These are phyloP conservation scores for Saturnispora quitensis DNA, from an alignment of 805 yeast species.

Conservation along the genomic window DNA sequence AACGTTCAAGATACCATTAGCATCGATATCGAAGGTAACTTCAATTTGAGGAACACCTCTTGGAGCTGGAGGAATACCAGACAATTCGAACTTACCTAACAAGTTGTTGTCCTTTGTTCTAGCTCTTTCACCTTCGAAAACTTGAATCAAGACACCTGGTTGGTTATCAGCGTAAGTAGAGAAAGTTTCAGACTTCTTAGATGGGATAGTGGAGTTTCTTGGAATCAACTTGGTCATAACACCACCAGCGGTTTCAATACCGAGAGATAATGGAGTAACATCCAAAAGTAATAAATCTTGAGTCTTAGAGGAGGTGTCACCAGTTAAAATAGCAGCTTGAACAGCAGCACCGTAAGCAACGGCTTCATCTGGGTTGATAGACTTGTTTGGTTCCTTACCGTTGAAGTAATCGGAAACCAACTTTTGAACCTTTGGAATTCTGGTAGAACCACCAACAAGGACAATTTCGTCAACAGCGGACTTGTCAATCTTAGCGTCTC, in stretches of 20 bases:
- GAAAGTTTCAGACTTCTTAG: slow-evolving; percentile 62
- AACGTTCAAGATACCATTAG: slow-evolving; percentile 62
- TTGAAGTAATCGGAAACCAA: slow-evolving; percentile 93
- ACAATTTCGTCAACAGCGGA: slow-evolving; percentile 88
- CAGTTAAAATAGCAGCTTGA: slow-evolving; percentile 93
- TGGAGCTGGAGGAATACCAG: slow-evolving; percentile 67
- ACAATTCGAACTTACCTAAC: slow-evolving; percentile 64
- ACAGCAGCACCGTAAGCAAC: slow-evolving; percentile 99
- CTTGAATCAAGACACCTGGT: slow-evolving; percentile 73
- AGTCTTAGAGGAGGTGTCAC: slow-evolving; percentile 93
- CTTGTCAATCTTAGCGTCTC: slow-evolving; percentile 86
- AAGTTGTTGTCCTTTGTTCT: slow-evolving; percentile 68
- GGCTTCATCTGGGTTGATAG: slow-evolving; percentile 98
- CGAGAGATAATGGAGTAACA: slow-evolving; percentile 87
- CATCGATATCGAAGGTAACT: slow-evolving; percentile 72
- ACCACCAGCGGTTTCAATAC: slow-evolving; percentile 82
- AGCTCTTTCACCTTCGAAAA: slow-evolving; percentile 75
- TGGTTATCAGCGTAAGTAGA: slow-evolving; percentile 82
- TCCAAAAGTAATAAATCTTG: slow-evolving; percentile 90
- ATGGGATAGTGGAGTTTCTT: slow-evolving; percentile 70
- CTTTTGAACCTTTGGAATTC: slow-evolving; percentile 96
- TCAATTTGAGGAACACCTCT: slow-evolving; percentile 76
- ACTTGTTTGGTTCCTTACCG: slow-evolving; percentile 94
- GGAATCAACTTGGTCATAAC: slow-evolving; percentile 72
- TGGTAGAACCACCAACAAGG: slow-evolving; percentile 95